phyloP scores from a whole-genome alignment of 768 basidiomycete genomes.

The Phanerodontia chrysosporium region DNA sequence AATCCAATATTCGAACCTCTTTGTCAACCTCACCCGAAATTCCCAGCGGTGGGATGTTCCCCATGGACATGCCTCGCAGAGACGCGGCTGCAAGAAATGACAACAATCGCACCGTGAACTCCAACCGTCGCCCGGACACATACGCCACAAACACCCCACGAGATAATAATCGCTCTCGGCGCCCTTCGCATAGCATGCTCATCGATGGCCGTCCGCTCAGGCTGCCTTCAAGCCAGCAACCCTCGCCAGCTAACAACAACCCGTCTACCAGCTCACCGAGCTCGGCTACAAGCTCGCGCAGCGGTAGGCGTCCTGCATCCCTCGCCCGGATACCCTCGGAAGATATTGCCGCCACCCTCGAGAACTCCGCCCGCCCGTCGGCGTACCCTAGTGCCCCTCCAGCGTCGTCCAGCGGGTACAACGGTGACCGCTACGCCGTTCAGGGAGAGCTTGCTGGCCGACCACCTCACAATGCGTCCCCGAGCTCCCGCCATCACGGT shows the following conservation, averaged over 20 bases:
- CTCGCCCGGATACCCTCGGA: background rate
- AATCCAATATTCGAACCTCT: no score
- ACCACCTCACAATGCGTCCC: background rate
- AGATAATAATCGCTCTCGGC: background rate
- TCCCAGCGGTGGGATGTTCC: background rate
- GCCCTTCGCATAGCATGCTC: background rate
- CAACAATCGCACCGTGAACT: background rate
- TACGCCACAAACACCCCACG: background rate
- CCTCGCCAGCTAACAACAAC: background rate
- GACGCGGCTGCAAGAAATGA: background rate
- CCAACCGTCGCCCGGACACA: background rate
- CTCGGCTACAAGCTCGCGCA: background rate
- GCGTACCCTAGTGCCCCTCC: no score
- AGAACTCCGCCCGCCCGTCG: background rate
- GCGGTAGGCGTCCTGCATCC: background rate
- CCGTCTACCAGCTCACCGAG: background rate
- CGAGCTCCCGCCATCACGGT: background rate
- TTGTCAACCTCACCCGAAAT: no score
- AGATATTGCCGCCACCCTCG: background rate
- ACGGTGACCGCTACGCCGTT: background rate
- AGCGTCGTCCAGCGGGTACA: background rate
- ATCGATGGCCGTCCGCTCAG: background rate
- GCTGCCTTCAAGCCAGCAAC: background rate
- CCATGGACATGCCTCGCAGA: background rate
- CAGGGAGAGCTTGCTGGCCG: background rate